Percentiles rank a stretch among this genome's conserved stretches.
phyloP scores from a whole-genome alignment of 345 rosid species.

The Moricandia moricandioides region DNA sequence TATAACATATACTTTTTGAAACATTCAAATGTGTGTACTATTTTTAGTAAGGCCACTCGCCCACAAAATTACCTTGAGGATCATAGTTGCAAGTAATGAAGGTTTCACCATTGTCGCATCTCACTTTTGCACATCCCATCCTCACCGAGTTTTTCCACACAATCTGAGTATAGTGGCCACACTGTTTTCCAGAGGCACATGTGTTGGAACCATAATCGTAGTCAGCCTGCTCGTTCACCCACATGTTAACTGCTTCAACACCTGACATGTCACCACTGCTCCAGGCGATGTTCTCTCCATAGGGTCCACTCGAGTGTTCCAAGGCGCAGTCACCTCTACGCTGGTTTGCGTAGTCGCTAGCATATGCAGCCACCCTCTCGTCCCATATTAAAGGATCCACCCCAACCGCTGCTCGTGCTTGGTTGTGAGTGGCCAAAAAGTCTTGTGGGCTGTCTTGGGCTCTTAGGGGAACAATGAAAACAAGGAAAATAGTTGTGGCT shows the following conservation, averaged over 20 bases:
- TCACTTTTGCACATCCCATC: constrained; percentile 67
- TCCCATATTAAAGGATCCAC: constrained; percentile 53
- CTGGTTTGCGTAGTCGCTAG: constrained; percentile 38
- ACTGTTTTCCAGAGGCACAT: constrained; percentile 38
- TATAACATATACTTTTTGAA: not conserved
- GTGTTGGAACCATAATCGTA: constrained; percentile 49
- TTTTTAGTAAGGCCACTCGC: constrained; percentile 39
- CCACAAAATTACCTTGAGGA: constrained; percentile 31
- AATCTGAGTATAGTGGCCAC: constrained; percentile 73
- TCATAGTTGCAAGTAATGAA: constrained; percentile 61
- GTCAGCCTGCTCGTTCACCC: constrained; percentile 48
- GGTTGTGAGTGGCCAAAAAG: constrained; percentile 50
- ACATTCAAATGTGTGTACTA: not conserved
- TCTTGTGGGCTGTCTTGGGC: constrained; percentile 48
- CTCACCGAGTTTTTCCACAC: constrained; percentile 56
- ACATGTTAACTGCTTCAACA: constrained; percentile 46
- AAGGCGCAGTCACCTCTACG: constrained; percentile 44
- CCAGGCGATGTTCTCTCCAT: constrained; percentile 60
- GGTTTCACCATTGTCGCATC: constrained; percentile 47
- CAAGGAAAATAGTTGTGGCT: constrained; percentile 17
- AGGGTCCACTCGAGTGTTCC: constrained; percentile 46
- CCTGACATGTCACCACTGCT: constrained; percentile 43
- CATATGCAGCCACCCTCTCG: constrained; percentile 42
- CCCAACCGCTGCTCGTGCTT: constrained; percentile 45
- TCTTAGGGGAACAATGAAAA: constrained; percentile 6